Evolutionary conservation across 176 grass and related monocot genomes (phyloP), one percentile per base, ranked within the genome.

Genomic region (Oryza brachyantha): DNA sequence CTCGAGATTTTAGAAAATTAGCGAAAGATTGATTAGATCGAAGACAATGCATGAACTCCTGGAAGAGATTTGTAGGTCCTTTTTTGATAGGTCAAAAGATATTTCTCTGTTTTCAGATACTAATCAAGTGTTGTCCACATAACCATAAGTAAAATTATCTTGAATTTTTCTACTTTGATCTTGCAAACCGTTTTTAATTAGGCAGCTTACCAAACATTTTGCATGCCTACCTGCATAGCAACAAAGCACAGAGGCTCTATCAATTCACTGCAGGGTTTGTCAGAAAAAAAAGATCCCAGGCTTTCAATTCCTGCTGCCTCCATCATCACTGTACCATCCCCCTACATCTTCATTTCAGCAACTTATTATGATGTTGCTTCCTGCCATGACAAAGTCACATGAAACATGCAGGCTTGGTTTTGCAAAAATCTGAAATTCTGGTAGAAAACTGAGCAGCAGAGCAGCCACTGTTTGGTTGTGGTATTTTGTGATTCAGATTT

Each of bases 261-360:
- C 52, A 57, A 82, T 71, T 73, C 68, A 61, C 59, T 36, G 43
- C 69, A 66, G 59, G 60, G 13, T 58, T 79, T 43, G 48, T 19
- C 76, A 58, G 26, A 57, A 58, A 64, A 57, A 58, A 64, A 85
- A 73, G 68, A 55, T 58, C 34, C 37, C 58, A 61, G 48, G 40
- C 67, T 72, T 78, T 85, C 32, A 84, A 71, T 71, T 79, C 66
- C 57, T 79, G 35, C 13, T 74, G 68, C 64, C 35, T 59, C 60
- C n/a, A 50, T 64, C 26, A 79, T 61, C 72, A 29, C 54, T 75
- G 38, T 61, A 19, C 84, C 22, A 43, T 38, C 24, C 24, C 22
- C 24, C 22, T 37, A 74, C 61, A 34, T 59, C 63, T 61, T 58
- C 37, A 61, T 60, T 67, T 70, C 29, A 52, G 77, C 70, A 81